Conservation (phyloP, 345 rosid species). For the Lepidium africanum region DNA sequence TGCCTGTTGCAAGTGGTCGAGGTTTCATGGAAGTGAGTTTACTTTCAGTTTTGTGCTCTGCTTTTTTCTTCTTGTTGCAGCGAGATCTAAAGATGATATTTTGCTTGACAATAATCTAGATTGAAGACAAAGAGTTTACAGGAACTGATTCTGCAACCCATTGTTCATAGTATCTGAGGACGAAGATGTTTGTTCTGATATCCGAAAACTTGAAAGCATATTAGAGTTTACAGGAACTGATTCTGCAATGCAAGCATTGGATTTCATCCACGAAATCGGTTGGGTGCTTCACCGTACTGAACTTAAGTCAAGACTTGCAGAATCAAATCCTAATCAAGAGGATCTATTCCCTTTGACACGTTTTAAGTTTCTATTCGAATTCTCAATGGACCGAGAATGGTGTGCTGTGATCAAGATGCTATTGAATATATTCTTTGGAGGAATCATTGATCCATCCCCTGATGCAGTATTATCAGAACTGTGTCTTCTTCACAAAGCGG, state of each 20-base stretch:
- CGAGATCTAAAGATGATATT: neutral
- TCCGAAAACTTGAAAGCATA: constrained; percentile 61
- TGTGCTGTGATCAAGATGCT: constrained; percentile 81
- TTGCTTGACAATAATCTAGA: constrained; percentile 41
- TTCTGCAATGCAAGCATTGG: constrained; percentile 59
- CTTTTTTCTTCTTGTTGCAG: neutral
- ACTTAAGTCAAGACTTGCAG: constrained; percentile 35
- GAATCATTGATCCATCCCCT: constrained; percentile 42
- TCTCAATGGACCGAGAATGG: constrained; percentile 96
- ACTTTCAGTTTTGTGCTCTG: neutral
- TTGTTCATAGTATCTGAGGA: constrained; percentile 84
- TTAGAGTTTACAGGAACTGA: constrained; percentile 46
- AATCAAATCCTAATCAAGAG: constrained; percentile 50
- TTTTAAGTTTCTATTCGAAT: constrained; percentile 84
- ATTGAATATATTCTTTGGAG: constrained; percentile 52
- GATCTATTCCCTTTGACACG: constrained; percentile 51
- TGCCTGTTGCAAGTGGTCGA: constrained; percentile 58
- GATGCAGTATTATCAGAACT: constrained; percentile 54
- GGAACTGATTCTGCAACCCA: constrained; percentile 75
- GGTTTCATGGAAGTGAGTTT: constrained; percentile 89
- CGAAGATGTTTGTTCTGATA: constrained; percentile 77
- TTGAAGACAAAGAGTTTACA: constrained; percentile 66
- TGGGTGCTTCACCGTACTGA: constrained; percentile 82
- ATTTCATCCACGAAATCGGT: constrained; percentile 90
- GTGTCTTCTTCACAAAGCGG: constrained; percentile 90